A percentile compares a stretch with the other conserved stretches of the same genome.
These are phyloP conservation scores for Colletotrichum destructivum DNA, from an alignment of 2,329 filamentous ascomycete species.

Conservation along the genomic window DNA sequence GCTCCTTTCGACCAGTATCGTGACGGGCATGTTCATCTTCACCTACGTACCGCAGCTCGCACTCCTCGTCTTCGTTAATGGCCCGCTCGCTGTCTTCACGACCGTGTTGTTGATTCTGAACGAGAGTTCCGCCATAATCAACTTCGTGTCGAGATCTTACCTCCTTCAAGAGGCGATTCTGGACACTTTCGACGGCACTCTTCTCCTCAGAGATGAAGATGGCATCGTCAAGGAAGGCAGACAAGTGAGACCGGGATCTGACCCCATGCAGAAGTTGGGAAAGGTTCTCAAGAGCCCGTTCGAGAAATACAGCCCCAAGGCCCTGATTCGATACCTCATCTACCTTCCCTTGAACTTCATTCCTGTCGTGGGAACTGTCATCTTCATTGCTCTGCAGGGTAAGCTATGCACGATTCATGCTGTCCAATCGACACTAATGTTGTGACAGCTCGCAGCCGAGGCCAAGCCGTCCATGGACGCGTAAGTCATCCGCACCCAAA, in stretches of 20 bases:
- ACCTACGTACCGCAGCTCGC: conserved; percentile 90
- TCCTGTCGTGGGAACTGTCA: conserved; percentile 85
- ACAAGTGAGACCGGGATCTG: conserved; percentile 75
- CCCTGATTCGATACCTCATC: conserved; percentile 83
- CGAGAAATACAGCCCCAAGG: conserved; percentile 69
- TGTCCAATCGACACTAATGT: conserved; percentile 1
- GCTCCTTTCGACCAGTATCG: conserved; percentile 79
- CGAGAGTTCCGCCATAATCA: conserved; percentile 73
- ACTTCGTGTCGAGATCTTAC: conserved; percentile 75
- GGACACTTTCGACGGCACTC: conserved; percentile 88
- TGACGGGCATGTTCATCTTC: conserved; percentile 87
- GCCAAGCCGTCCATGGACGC: conserved; percentile 66
- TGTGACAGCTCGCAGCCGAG: conserved; percentile 57
- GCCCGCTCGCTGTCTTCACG: conserved; percentile 82
- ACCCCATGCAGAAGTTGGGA: conserved; percentile 71
- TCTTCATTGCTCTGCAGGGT: conserved; percentile 86
- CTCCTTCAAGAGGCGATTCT: conserved; percentile 86
- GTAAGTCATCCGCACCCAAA: conserved; percentile 56
- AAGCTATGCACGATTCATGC: conserved; percentile 47
- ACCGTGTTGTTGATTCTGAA: conserved; percentile 78
- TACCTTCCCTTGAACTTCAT: conserved; percentile 95
- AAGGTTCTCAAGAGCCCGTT: conserved; percentile 72
- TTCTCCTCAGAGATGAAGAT: conserved; percentile 66
- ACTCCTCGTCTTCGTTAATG: conserved; percentile 86
- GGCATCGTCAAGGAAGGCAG: conserved; percentile 81